phyloP scores from a whole-genome alignment of 2,329 filamentous ascomycete species.

The Aspergillus japonicus region DNA sequence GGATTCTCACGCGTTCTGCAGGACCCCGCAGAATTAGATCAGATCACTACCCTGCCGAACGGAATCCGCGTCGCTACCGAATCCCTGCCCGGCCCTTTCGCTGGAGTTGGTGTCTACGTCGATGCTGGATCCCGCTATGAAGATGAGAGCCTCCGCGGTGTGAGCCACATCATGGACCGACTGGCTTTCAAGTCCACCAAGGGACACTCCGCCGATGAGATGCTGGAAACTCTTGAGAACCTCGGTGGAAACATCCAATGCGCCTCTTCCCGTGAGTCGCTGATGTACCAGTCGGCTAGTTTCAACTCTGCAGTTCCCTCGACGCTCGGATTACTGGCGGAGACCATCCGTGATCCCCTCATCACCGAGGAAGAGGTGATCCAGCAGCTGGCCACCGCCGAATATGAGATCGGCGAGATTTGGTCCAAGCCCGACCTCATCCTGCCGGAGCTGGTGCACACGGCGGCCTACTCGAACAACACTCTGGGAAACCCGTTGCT shows the following conservation, averaged over 20 bases:
- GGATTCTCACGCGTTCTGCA: constrained; percentile 31
- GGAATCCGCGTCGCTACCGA: constrained; percentile 93
- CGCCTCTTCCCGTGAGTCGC: constrained; percentile 86
- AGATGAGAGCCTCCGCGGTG: constrained; percentile 76
- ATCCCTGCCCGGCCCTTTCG: constrained; percentile 89
- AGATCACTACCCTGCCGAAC: constrained; percentile 85
- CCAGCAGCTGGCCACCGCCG: constrained; percentile 83
- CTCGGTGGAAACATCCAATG: constrained; percentile 96
- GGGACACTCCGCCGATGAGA: constrained; percentile 70
- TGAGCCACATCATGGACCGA: constrained; percentile 94
- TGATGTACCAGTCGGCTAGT: constrained; percentile 98
- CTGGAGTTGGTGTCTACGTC: constrained; percentile 91
- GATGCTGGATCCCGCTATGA: constrained; percentile 95
- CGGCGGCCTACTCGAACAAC: constrained; percentile 93
- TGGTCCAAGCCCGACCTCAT: constrained; percentile 98
- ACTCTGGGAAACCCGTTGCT: constrained; percentile 90
- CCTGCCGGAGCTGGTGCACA: constrained; percentile 89
- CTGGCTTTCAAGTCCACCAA: constrained; percentile 89
- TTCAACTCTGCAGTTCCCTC: constrained; percentile 90
- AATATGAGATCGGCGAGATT: constrained; percentile 95
- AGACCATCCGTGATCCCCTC: constrained; percentile 83
- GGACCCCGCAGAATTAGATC: constrained; percentile 84
- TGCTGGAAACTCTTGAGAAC: constrained; percentile 83
- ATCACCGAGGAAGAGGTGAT: constrained; percentile 84
- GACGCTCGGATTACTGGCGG: constrained; percentile 80